phyloP scores from a whole-genome alignment of 805 yeast species.

The Saccharomyces cerevisiae region DNA sequence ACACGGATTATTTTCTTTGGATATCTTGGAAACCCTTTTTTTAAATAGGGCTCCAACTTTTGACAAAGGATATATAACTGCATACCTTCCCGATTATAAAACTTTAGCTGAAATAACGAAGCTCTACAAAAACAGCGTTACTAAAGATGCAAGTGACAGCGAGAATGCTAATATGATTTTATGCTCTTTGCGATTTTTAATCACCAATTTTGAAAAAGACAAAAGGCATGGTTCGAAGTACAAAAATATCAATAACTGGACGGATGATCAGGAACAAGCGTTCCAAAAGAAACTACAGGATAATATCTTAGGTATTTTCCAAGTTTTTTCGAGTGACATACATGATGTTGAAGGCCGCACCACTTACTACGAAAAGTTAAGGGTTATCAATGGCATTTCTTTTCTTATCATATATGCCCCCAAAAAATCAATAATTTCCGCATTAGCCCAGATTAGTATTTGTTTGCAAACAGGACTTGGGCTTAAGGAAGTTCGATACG shows the following conservation, averaged over 20 bases:
- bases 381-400: slow-evolving; percentile 66
- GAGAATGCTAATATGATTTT: slow-evolving; percentile 23
- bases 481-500: slow-evolving; percentile 47
- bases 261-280: slow-evolving; percentile 21
- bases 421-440: slow-evolving; percentile 49
- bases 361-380: slow-evolving; percentile 63
- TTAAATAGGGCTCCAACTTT: slow-evolving; percentile 25
- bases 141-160: slow-evolving; percentile 3
- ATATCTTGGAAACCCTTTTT: slow-evolving; percentile 25
- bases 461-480: slow-evolving; percentile 76
- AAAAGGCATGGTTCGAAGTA: slow-evolving; percentile 22
- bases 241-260: slow-evolving; percentile 23
- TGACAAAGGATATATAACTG: slow-evolving; percentile 20
- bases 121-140: slow-evolving; percentile 17
- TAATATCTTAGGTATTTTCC: slow-evolving; percentile 66
- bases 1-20: slow-evolving; percentile 26
- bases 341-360: slow-evolving; percentile 65
- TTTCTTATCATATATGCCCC: slow-evolving; percentile 47
- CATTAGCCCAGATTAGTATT: slow-evolving; percentile 77
- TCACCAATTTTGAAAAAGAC: slow-evolving; percentile 25
- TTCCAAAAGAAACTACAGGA: slow-evolving; percentile 42
- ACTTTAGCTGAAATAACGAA: slow-evolving; percentile 29
- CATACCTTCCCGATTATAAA: slow-evolving; percentile 26
- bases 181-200: slow-evolving; percentile 20
- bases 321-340: slow-evolving; percentile 69